Percentiles rank a stretch among this genome's conserved stretches.
phyloP scores from a whole-genome alignment of 1,139 yeast species.

The Taphrina deformans region DNA sequence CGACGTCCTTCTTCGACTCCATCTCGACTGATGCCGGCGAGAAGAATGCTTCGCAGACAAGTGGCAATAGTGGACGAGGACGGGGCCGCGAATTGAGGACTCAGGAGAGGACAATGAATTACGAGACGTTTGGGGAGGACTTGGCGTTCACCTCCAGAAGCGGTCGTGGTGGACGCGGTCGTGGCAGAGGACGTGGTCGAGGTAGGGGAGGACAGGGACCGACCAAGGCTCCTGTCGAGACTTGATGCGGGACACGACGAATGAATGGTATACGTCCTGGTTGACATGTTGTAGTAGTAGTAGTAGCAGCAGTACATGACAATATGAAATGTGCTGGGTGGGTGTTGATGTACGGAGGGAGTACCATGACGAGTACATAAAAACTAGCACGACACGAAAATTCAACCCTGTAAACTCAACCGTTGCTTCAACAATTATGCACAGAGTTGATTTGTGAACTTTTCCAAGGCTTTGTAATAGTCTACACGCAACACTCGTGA shows the following conservation, averaged over 20 bases:
- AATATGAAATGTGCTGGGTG: neutral
- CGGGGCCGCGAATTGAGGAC: slow-evolving; percentile 55
- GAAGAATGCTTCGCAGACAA: neutral
- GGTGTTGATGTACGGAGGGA: neutral
- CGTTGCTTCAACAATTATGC: too few relatives aligned
- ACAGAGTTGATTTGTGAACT: too few relatives aligned
- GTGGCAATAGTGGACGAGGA: slow-evolving; percentile 42
- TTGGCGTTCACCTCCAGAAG: slow-evolving; percentile 45
- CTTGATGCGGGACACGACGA: neutral
- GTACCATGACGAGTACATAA: neutral
- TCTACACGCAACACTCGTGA: too few relatives aligned
- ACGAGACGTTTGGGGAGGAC: slow-evolving; percentile 69
- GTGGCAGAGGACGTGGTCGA: slow-evolving; percentile 41
- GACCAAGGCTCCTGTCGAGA: neutral
- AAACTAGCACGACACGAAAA: neutral
- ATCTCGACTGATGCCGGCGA: slow-evolving; percentile 46
- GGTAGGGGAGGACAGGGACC: slow-evolving; percentile 26
- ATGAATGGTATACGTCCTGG: neutral
- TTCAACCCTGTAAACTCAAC: too few relatives aligned
- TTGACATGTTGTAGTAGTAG: neutral
- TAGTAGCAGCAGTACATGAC: neutral
- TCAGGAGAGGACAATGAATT: slow-evolving; percentile 61
- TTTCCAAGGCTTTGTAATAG: too few relatives aligned
- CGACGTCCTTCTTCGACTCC: slow-evolving; percentile 59
- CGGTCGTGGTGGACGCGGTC: slow-evolving; percentile 47